A percentile compares a stretch with the other conserved stretches of the same genome.
Conservation (phyloP, 2,329 filamentous ascomycete species). For the Cercospora zeina region DNA sequence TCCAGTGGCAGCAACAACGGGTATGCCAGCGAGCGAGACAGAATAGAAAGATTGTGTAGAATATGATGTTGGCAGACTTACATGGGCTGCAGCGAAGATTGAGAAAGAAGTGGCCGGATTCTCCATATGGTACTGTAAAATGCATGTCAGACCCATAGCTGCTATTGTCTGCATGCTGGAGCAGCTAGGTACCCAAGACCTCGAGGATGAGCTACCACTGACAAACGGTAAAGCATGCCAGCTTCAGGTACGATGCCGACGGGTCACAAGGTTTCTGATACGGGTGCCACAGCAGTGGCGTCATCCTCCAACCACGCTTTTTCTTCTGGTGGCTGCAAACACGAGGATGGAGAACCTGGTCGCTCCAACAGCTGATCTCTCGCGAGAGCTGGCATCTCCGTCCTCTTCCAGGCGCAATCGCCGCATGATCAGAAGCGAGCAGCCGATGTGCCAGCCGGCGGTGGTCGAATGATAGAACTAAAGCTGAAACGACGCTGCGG, state of each 20-base stretch:
- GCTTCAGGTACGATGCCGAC: slow-evolving; percentile 5
- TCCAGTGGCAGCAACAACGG: slow-evolving; percentile 4
- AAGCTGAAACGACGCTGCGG: slow-evolving; percentile 2
- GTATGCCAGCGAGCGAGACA: slow-evolving; percentile 10
- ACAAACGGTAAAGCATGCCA: background rate
- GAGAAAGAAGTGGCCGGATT: slow-evolving; percentile 13
- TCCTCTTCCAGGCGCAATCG: background rate
- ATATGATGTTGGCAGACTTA: slow-evolving; percentile 14
- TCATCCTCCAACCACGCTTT: slow-evolving; percentile 6
- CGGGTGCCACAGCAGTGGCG: slow-evolving; percentile 19
- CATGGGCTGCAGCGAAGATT: slow-evolving; percentile 2
- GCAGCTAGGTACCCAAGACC: slow-evolving; percentile 1
- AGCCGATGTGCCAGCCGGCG: background rate
- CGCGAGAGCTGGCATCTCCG: background rate
- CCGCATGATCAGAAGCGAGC: slow-evolving; percentile 1
- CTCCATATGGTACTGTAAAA: background rate
- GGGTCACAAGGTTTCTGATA: slow-evolving; percentile 11
- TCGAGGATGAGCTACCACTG: slow-evolving; percentile 6
- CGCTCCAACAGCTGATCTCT: background rate
- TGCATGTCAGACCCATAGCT: slow-evolving; percentile 12
- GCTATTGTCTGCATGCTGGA: slow-evolving; percentile 4
- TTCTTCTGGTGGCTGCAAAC: background rate
- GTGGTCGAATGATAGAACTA: background rate
- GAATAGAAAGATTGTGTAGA: slow-evolving; percentile 15
- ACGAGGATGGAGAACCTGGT: background rate